Conservation (phyloP, 148 eudicot genomes). For the Dianthus caryophyllus region DNA sequence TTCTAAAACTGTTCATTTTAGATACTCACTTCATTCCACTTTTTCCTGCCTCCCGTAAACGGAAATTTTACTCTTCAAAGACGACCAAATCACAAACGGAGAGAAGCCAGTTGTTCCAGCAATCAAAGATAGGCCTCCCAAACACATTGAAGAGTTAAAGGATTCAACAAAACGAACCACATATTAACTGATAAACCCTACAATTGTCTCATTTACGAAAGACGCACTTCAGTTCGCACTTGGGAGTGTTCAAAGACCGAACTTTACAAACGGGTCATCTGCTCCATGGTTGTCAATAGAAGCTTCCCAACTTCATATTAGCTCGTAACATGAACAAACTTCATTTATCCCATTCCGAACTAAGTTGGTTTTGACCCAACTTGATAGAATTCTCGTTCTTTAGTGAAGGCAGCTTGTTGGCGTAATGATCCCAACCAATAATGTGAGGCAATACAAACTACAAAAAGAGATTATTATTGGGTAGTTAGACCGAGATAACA, state of each 20-base stretch:
- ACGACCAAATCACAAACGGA: background rate
- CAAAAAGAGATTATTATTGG: conserved; percentile 16
- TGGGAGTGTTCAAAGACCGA: background rate
- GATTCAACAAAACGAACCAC: too few species aligned
- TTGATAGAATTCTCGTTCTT: conserved; percentile 7
- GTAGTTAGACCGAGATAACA: background rate
- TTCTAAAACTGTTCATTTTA: too few species aligned
- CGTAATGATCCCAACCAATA: conserved; percentile 33
- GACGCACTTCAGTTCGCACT: background rate
- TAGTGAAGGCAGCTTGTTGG: conserved; percentile 10
- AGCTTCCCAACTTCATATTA: conserved; percentile 2
- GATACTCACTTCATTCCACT: too few species aligned
- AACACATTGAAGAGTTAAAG: background rate
- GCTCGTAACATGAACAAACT: background rate
- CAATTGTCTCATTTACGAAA: too few species aligned
- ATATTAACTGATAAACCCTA: too few species aligned
- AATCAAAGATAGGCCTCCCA: too few species aligned
- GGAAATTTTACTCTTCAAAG: too few species aligned
- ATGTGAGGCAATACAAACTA: conserved; percentile 36
- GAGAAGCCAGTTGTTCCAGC: background rate
- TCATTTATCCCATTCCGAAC: conserved; percentile 31
- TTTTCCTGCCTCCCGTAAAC: too few species aligned
- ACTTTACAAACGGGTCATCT: conserved; percentile 1
- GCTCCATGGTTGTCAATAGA: background rate
- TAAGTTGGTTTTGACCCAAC: conserved; percentile 1